Base-by-base conservation (phyloP, 2,329 filamentous ascomycete genomes). In the Sporothrix brasiliensis region DNA sequence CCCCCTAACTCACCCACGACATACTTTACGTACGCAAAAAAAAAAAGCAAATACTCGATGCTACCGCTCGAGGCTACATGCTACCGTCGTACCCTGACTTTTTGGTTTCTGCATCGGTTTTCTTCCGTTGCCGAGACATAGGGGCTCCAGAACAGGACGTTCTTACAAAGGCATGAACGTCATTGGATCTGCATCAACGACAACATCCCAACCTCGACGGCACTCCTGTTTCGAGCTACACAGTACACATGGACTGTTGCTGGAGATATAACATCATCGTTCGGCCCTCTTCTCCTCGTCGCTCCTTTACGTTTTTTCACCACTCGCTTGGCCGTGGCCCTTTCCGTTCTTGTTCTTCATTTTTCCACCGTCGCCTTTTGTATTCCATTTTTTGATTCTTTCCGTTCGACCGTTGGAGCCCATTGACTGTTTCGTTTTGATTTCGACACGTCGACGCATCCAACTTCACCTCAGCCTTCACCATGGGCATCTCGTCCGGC, bases 31-130 rank as follows among this genome's bases (percentile, higher is more conserved):
- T n/a, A 39, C 30, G 14, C 52, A 41, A 41, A 44, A 44, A 24
- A 24, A 24, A 24, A 24, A 61, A 61, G 56, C 56, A 61, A 34
- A 61, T 61, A 61, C 56, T 61, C 56, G 56, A 61, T 61, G 44
- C 34, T 3, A 61, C 56, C 11, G 44, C 56, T 61, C 56, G 56
- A 61, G 56, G 56, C 56, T 44, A 41, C 34, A 39, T 61, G 34
- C 56, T 61, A 61, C 34, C 19, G 34, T 44, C 34, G 56, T 61
- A 44, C 39, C n/a, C 34, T 61, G 56, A 4, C 19, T 7, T 41
- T 24, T 44, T 61, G 10, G 41, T 19, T 61, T 61, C 56, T 44
- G 56, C 14, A 61, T 34, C 27, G 53, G 53, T 4, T 27, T 14
- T 41, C n/a, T 30, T 61, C 56, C 34, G 34, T 60, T 44, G 34